Base-by-base conservation (phyloP, 805 yeast genomes). In the Kodamaea fukazawae region DNA sequence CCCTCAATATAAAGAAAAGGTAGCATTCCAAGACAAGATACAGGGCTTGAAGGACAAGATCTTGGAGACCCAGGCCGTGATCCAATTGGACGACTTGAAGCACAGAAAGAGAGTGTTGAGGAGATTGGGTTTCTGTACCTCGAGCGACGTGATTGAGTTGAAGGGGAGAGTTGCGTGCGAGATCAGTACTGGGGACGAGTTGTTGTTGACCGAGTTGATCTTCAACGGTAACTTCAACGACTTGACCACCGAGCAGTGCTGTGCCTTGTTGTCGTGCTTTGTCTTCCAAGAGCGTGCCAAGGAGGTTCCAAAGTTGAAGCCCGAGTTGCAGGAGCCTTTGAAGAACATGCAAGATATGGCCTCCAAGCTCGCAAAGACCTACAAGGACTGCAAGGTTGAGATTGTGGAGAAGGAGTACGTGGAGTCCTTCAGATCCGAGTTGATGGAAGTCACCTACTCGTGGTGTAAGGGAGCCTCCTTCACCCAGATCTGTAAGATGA, bases 151-250 rank as follows among this genome's bases (percentile, higher is more conserved):
- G 45, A 95, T 93, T 47, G 97, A 93, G 60, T 73, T 93, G 54
- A 93, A 93, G 64, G 99, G 99, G 41, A 78, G 98, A 59, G 98
- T 93, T 41, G 97, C 96, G 0, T 91, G 98, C 63, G 97, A 91
- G 55, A 91, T 91, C 51, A 81, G 91, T 51, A 84, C 95, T 15
- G 97, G 96, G 44, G 88, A 81, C 56, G 96, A 88, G 63, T 65
- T 88, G 40, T 58, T 88, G 46, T 65, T 93, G 36, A 93, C 99
- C 0, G 99, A 93, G 59, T 70, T 93, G 50, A 86, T 93, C 23
- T 93, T 93, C 73, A 90, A 90, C 59, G 98, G 98, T 76, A 85
- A 86, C 16, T 93, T 93, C 69, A 88, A 82, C 53, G 96, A 88
- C 36, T 70, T 93, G 45, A 73, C 81, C 4, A 83, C 96, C 2